These are phyloP conservation scores for Papilionanthe hybrid DNA, from an alignment of 116 monocot species.

Conservation along the genomic window DNA sequence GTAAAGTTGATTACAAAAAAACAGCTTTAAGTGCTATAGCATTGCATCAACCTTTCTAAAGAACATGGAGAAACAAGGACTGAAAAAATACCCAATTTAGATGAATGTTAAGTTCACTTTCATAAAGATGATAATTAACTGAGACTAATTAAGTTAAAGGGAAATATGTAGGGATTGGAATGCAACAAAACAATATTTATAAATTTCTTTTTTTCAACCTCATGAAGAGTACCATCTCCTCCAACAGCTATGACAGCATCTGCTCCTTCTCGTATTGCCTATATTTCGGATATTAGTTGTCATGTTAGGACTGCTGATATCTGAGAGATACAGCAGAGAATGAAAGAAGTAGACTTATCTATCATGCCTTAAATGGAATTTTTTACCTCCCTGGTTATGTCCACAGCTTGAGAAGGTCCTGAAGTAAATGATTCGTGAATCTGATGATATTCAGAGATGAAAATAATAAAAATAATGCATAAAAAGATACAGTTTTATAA, in stretches of 20 bases:
- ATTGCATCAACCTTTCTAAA: neutral
- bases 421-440: constrained; percentile 81
- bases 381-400: constrained; percentile 93
- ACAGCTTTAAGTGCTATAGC: neutral
- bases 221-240: constrained; percentile 99
- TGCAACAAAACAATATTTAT: neutral
- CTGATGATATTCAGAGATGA: constrained; percentile 23
- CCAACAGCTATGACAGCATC: constrained; percentile 98
- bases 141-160: neutral
- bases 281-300: constrained; percentile 11
- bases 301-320: neutral
- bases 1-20: neutral
- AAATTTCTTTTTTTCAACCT: constrained; percentile 35
- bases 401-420: constrained; percentile 73
- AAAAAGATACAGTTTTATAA: neutral
- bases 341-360: constrained; percentile 5
- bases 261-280: constrained; percentile 93
- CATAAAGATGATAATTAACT: neutral
- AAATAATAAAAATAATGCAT: neutral
- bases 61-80: neutral
- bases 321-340: constrained; percentile 3
- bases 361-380: constrained; percentile 23
- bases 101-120: neutral
- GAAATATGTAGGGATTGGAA: neutral
- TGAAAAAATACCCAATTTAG: neutral